These are phyloP conservation scores for Penicillium capsulatum DNA, from an alignment of 2,329 filamentous ascomycete species.

Conservation along the genomic window DNA sequence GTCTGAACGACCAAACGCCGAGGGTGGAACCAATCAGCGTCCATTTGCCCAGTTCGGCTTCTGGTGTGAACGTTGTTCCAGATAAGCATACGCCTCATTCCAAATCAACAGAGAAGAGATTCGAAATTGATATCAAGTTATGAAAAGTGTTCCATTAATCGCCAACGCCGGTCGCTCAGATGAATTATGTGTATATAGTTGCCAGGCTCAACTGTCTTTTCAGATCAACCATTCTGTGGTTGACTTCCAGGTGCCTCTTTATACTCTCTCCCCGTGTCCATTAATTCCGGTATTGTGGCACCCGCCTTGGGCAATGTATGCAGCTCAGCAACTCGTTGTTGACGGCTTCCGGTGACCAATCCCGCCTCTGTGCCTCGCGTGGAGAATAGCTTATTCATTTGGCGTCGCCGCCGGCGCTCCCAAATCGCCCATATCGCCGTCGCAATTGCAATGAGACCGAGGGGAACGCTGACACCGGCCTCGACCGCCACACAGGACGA, in stretches of 20 bases:
- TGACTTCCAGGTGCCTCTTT: neutral
- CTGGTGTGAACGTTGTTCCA: too few species aligned
- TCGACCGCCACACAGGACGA: slow-evolving; percentile 1
- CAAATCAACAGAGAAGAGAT: too few species aligned
- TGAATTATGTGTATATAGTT: too few species aligned
- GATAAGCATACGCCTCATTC: too few species aligned
- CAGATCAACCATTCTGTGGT: slow-evolving; percentile 4
- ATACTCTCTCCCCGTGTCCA: neutral
- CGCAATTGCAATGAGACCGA: slow-evolving; percentile 2
- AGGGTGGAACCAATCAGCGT: too few species aligned
- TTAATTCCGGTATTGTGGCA: neutral
- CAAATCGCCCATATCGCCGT: slow-evolving; percentile 1
- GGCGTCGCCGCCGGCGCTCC: slow-evolving; percentile 1
- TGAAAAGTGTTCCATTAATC: too few species aligned
- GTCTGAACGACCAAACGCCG: too few species aligned
- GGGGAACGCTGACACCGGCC: slow-evolving; percentile 1
- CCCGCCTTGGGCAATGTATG: neutral
- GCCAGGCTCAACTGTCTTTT: too few species aligned
- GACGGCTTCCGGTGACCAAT: neutral
- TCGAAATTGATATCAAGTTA: too few species aligned
- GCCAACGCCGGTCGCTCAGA: too few species aligned
- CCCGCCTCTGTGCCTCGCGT: neutral
- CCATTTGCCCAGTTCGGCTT: too few species aligned
- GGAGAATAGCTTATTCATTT: neutral
- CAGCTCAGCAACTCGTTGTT: slow-evolving; percentile 1